Percentiles rank a stretch among this genome's conserved stretches.
These are phyloP conservation scores for Bolboschoenus planiculmis DNA, from an alignment of 176 grass and related monocot genomes.

Conservation along the genomic window DNA sequence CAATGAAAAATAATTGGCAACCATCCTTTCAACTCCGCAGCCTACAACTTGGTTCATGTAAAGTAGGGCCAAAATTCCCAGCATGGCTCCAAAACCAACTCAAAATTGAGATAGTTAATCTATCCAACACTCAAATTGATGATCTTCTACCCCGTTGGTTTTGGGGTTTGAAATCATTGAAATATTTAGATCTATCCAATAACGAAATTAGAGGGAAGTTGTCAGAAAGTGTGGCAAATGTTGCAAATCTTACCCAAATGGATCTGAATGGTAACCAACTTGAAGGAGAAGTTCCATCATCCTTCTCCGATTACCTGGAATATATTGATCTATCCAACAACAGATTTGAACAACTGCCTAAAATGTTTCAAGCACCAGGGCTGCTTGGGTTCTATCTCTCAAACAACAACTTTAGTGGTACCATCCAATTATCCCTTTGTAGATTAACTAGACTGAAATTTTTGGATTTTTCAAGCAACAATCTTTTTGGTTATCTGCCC, in stretches of 20 bases:
- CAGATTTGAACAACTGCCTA: background rate
- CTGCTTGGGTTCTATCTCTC: background rate
- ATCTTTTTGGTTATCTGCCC: constrained; percentile 14
- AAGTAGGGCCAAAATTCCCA: constrained; percentile 17
- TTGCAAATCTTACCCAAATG: background rate
- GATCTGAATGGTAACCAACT: background rate
- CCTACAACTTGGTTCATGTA: background rate
- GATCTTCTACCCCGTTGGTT: constrained; percentile 15
- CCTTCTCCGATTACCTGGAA: background rate
- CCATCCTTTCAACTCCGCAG: background rate
- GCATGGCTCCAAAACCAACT: constrained; percentile 9
- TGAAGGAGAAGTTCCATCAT: background rate
- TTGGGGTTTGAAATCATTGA: background rate
- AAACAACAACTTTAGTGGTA: background rate
- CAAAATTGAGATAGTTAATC: background rate
- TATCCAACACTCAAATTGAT: background rate
- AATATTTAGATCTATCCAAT: background rate
- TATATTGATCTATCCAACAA: background rate
- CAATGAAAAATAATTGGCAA: background rate
- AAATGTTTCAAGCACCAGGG: background rate
- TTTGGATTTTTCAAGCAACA: constrained; percentile 7
- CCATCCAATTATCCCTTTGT: background rate
- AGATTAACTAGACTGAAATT: constrained; percentile 16
- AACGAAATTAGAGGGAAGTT: background rate
- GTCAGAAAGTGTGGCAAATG: background rate